Conservation (phyloP, 1,139 yeast genomes). For the Pneumocystis sp. region DNA sequence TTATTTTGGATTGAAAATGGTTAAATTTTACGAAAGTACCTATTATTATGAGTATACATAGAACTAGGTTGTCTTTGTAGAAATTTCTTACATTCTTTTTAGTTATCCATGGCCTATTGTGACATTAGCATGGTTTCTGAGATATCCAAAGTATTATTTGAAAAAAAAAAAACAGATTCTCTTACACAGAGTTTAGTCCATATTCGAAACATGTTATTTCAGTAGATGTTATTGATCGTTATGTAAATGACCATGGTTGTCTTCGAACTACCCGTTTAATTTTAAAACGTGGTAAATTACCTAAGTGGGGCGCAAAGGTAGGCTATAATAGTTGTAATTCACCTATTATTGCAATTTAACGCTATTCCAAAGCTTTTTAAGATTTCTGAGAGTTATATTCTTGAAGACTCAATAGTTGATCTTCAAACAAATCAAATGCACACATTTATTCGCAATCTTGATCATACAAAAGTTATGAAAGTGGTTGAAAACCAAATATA, state of each 20-base stretch:
- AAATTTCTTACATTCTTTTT: not conserved
- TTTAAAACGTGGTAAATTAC: constrained; percentile 67
- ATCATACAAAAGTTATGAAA: constrained; percentile 63
- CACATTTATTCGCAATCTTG: constrained; percentile 72
- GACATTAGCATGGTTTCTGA: constrained; percentile 62
- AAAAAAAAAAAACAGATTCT: too few species aligned
- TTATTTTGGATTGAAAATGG: not conserved
- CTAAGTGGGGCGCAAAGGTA: constrained; percentile 64
- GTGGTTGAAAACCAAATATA: constrained; percentile 60
- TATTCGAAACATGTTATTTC: constrained; percentile 78
- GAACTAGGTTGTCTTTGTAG: not conserved
- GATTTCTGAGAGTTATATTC: constrained; percentile 50
- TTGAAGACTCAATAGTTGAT: constrained; percentile 67
- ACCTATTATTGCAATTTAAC: constrained; percentile 1
- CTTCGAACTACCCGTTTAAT: constrained; percentile 62
- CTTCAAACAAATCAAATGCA: constrained; percentile 41
- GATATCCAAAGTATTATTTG: constrained; percentile 49
- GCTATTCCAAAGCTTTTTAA: constrained; percentile 17
- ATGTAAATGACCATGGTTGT: constrained; percentile 47
- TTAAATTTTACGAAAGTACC: not conserved
- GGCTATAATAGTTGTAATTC: constrained; percentile 20
- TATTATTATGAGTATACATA: not conserved
- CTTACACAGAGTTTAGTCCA: constrained; percentile 31
- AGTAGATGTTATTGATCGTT: constrained; percentile 55
- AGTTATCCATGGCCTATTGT: constrained; percentile 50